Conservation (phyloP, 768 basidiomycete genomes). For the Auriscalpium orientale region DNA sequence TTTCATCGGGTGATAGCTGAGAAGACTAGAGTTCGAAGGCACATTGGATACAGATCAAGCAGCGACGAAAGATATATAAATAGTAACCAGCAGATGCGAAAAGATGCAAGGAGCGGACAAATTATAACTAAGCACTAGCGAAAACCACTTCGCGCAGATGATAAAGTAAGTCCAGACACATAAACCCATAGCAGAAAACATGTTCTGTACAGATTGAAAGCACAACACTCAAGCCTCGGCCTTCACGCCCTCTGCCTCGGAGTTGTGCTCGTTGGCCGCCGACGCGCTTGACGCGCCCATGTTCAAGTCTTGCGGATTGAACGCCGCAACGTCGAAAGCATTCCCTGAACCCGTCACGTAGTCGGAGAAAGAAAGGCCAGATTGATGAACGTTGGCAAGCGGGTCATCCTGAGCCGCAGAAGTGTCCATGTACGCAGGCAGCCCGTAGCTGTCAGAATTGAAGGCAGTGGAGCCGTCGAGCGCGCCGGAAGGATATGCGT, state of each 20-base stretch:
- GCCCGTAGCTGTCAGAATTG: conserved; percentile 59
- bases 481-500: conserved; percentile 56
- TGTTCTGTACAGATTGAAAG: conserved; percentile 19
- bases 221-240: conserved; percentile 40
- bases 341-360: conserved; percentile 44
- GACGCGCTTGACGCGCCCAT: conserved; percentile 38
- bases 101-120: conserved; percentile 31
- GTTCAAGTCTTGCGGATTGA: conserved; percentile 58
- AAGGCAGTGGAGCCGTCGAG: conserved; percentile 60
- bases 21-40: conserved; percentile 12
- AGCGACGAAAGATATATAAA: conserved; percentile 22
- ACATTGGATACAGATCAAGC: conserved; percentile 28
- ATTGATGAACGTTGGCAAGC: conserved; percentile 49
- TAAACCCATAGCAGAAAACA: conserved; percentile 13
- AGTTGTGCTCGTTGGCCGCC: conserved; percentile 47
- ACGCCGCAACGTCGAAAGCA: conserved; percentile 65
- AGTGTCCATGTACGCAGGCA: conserved; percentile 73
- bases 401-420: conserved; percentile 57
- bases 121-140: conserved; percentile 14
- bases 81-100: conserved; percentile 27
- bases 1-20: not conserved
- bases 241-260: conserved; percentile 60
- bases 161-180: conserved; percentile 10
- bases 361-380: conserved; percentile 65
- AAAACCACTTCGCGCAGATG: conserved; percentile 7